Percentiles rank a stretch among this genome's conserved stretches.
Conservation (phyloP, 169 alveolate species). For the Perkinsus olseni region DNA sequence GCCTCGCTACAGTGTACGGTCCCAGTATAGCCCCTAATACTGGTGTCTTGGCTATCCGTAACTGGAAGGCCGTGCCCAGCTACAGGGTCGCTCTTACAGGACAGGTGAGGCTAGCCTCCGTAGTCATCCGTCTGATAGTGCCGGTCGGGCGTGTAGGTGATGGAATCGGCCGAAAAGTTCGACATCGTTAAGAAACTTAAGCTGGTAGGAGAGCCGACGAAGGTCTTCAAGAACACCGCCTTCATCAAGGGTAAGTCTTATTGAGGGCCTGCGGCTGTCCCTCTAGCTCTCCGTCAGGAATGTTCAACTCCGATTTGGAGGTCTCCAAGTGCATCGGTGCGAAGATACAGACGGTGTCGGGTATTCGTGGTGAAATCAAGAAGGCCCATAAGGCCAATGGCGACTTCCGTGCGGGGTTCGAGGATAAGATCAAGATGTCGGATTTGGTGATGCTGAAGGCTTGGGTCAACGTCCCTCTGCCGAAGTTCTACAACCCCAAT, state of each 20-base stretch:
- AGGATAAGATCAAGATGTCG: slow-evolving; percentile 91
- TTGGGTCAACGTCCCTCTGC: slow-evolving; percentile 67
- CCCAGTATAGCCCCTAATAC: slow-evolving; percentile 89
- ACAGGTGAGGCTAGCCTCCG: slow-evolving; percentile 71
- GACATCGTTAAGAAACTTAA: slow-evolving; percentile 84
- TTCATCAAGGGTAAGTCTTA: slow-evolving; percentile 72
- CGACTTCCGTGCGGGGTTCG: slow-evolving; percentile 93
- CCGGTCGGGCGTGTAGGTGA: slow-evolving; percentile 38
- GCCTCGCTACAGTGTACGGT: slow-evolving; percentile 89
- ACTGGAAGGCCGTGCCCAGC: slow-evolving; percentile 61
- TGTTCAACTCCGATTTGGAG: slow-evolving; percentile 96
- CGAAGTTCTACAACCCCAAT: slow-evolving; percentile 47
- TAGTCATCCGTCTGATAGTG: too few relatives aligned
- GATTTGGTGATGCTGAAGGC: slow-evolving; percentile 93
- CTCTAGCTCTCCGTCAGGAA: slow-evolving; percentile 29
- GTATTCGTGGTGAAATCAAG: slow-evolving; percentile 97
- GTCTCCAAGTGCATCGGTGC: slow-evolving; percentile 94
- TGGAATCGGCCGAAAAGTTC: slow-evolving; percentile 52
- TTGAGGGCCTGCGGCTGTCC: too few relatives aligned
- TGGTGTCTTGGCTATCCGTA: slow-evolving; percentile 66
- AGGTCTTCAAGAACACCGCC: slow-evolving; percentile 94
- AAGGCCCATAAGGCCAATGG: slow-evolving; percentile 89
- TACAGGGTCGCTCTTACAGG: slow-evolving; percentile 95
- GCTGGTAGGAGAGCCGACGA: slow-evolving; percentile 91
- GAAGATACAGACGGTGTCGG: slow-evolving; percentile 93